These are phyloP conservation scores for Cadophora sp. DNA, from an alignment of 2,329 filamentous ascomycete species.

Conservation along the genomic window DNA sequence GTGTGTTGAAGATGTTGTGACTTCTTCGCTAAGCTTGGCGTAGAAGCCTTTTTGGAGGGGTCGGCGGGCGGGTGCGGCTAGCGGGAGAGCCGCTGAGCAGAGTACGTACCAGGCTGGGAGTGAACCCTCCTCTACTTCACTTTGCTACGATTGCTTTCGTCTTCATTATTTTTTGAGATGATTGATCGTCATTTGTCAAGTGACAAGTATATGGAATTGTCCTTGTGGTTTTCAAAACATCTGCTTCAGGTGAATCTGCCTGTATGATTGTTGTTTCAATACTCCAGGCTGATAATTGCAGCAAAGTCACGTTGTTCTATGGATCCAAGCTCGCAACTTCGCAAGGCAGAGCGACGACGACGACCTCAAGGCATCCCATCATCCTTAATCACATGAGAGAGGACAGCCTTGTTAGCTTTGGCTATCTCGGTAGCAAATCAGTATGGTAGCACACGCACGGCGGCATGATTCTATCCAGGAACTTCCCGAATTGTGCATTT, in stretches of 20 bases:
- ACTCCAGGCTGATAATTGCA: constrained; percentile 1
- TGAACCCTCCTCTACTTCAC: too few species aligned
- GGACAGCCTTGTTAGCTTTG: neutral
- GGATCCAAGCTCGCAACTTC: constrained; percentile 7
- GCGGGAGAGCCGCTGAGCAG: neutral
- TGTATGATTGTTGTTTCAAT: neutral
- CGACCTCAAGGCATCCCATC: too few species aligned
- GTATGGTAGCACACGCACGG: neutral
- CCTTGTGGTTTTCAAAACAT: neutral
- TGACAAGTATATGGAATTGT: neutral
- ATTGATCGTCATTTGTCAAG: constrained; percentile 3
- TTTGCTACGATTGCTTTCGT: neutral
- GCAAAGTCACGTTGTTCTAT: constrained; percentile 25
- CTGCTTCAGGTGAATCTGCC: constrained; percentile 1
- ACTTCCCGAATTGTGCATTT: constrained; percentile 19
- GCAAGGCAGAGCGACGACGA: neutral
- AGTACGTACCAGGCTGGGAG: too few species aligned
- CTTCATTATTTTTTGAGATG: neutral
- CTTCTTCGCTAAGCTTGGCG: constrained; percentile 14
- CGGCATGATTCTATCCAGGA: neutral
- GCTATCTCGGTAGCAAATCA: constrained; percentile 6
- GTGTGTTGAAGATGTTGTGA: constrained; percentile 28
- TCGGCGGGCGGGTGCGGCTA: neutral
- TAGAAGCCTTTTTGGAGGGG: constrained; percentile 16
- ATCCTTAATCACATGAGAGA: neutral